Base-by-base conservation (phyloP, 306 rosid genomes). In the Vigna radiata region DNA sequence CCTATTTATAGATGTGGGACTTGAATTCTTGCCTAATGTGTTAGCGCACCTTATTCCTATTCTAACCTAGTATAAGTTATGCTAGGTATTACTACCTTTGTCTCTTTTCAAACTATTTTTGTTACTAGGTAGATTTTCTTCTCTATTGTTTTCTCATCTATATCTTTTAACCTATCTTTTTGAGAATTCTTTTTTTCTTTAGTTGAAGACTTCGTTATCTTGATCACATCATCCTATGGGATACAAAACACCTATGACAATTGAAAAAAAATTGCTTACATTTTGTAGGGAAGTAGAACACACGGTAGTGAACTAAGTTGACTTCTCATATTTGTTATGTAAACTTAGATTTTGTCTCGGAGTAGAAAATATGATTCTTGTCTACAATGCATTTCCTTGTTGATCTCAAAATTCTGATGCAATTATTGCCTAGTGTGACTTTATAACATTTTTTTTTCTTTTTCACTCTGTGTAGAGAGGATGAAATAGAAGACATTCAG, bases 401-500 rank as follows among this genome's bases (percentile, higher is more conserved):
- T 58, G 17, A 72, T 49, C 77, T 68, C 48, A 25, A 19, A 31
- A 36, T 81, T 49, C 80, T 78, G 72, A 58, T 77, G 65, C 54
- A 48, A 50, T 37, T 79, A 75, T 17, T 68, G 68, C 62, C 15
- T 61, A 31, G 9, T 15, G 44, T 61, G 16, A 61, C 44, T 61
- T 61, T 52, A 48, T 83, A 31, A 65, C 65, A 33, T 65, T 70
- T 19, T 37, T 21, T 84, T 72, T 56, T 44, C 6, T 71, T 78
- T 33, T 33, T 9, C 41, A 18, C 25, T 17, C 37, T 72, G 69
- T 86, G 84, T 96, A 93, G 98, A 59, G 98, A 93, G 86, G 98
- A 93, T 76, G 98, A 93, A 77, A 91, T 93, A 79, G 98, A 93
- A 62, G 98, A 93, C 83, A 93, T 93, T 77, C 98, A 93, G 78